Evolutionary conservation across 768 basidiomycete genomes (phyloP).

Genomic region (Suillus cothurnatus): DNA sequence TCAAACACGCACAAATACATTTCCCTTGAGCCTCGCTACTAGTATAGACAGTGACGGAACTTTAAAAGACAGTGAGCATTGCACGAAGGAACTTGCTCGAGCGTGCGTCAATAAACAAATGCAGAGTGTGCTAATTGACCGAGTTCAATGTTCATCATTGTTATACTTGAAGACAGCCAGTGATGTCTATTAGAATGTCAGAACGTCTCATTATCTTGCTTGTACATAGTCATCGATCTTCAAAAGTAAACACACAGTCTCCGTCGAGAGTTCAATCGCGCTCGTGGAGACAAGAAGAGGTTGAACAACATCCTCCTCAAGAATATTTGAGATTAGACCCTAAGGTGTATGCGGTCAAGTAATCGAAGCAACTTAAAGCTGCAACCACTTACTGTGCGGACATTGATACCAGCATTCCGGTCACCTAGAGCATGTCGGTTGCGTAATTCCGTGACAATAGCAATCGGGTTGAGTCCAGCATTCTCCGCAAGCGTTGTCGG

Average conservation of each 20-base stretch:
- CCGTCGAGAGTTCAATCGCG: slow-evolving; percentile 92
- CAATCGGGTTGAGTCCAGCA: slow-evolving; percentile 96
- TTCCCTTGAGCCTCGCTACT: too few relatives aligned
- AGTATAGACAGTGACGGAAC: too few relatives aligned
- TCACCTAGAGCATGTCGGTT: slow-evolving; percentile 97
- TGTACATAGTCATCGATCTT: slow-evolving; percentile 96
- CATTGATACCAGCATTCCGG: slow-evolving; percentile 94
- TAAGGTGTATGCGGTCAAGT: slow-evolving; percentile 29
- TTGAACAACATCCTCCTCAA: slow-evolving; percentile 97
- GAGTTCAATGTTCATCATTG: background rate
- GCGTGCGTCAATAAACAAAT: background rate
- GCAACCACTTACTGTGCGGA: slow-evolving; percentile 74
- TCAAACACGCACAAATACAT: too few relatives aligned
- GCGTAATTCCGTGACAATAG: slow-evolving; percentile 96
- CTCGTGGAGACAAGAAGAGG: slow-evolving; percentile 94
- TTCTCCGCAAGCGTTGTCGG: slow-evolving; percentile 98
- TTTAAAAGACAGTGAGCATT: too few relatives aligned
- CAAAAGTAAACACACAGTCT: slow-evolving; percentile 94
- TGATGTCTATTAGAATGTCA: background rate
- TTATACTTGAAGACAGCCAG: background rate
- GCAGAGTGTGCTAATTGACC: background rate
- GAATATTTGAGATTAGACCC: slow-evolving; percentile 96
- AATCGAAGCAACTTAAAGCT: background rate
- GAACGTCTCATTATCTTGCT: slow-evolving; percentile 49
- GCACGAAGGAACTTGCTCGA: background rate